A percentile compares a stretch with the other conserved stretches of the same genome.
Evolutionary conservation across 75 land plant species (phyloP).

Genomic region (Azolla pinnata): DNA sequence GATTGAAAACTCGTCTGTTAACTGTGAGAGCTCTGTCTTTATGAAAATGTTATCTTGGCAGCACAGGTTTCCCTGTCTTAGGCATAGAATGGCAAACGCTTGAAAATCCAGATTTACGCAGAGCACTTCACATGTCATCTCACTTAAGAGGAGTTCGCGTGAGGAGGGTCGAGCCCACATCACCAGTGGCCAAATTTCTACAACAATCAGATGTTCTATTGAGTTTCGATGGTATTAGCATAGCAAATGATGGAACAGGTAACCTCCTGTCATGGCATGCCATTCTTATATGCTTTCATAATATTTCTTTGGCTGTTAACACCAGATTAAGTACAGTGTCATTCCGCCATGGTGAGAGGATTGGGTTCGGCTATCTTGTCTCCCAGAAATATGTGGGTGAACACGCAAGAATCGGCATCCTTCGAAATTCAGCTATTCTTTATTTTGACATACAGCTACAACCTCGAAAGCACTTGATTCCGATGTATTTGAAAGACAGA

Average conservation of each 20-base stretch:
- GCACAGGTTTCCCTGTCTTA: constrained; percentile 76
- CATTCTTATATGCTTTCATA: too few species aligned
- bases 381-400: constrained; percentile 90
- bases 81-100: constrained; percentile 92
- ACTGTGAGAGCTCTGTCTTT: neutral
- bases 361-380: constrained; percentile 91
- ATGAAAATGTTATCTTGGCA: too few species aligned
- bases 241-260: constrained; percentile 99
- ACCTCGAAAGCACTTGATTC: constrained; percentile 58
- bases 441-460: constrained; percentile 57
- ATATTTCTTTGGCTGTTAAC: too few species aligned
- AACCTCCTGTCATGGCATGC: neutral
- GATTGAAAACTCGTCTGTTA: neutral
- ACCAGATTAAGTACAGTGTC: constrained; percentile 75
- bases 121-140: constrained; percentile 60
- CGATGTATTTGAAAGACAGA: constrained; percentile 71
- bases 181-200: constrained; percentile 60
- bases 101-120: constrained; percentile 79
- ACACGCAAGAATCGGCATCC: constrained; percentile 51
- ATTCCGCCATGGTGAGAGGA: constrained; percentile 92
- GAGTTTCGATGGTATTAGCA: constrained; percentile 84
- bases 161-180: constrained; percentile 74
- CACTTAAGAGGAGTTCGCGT: constrained; percentile 83
- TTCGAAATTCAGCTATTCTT: constrained; percentile 45
- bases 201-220: constrained; percentile 71